Conservation (phyloP, 306 rosid species). For the peach (Prunus persica) region DNA sequence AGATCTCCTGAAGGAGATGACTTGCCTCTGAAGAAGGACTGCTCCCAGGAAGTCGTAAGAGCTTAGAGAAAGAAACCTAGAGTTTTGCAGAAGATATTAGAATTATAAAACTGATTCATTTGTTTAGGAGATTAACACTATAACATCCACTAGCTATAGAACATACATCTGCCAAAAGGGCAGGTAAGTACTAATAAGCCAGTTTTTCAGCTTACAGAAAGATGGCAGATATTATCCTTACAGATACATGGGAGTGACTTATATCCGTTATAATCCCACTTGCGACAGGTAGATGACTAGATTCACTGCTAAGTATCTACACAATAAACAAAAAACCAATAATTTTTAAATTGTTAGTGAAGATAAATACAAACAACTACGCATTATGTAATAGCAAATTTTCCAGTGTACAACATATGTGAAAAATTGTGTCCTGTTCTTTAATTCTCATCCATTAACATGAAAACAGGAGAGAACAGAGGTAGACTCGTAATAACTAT, state of each 20-base stretch:
- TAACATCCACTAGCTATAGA: not conserved
- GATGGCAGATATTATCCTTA: conserved; percentile 41
- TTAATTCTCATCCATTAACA: not conserved
- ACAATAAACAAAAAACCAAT: conserved; percentile 16
- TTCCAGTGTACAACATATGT: not conserved
- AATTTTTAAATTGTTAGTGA: conserved; percentile 8
- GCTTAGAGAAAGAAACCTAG: conserved; percentile 83
- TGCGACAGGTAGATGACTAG: conserved; percentile 63
- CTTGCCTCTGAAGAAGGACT: conserved; percentile 40
- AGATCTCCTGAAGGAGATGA: conserved; percentile 65
- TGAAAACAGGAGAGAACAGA: not conserved
- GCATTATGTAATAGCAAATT: not conserved
- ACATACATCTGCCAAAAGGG: not conserved
- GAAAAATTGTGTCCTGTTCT: not conserved
- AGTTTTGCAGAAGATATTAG: conserved; percentile 18
- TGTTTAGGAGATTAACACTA: not conserved
- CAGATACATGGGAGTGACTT: conserved; percentile 60
- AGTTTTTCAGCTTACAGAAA: conserved; percentile 16
- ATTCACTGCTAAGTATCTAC: conserved; percentile 73
- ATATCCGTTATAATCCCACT: conserved; percentile 71
- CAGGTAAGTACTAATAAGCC: conserved; percentile 10
- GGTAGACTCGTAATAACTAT: not conserved
- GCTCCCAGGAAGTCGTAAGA: conserved; percentile 69
- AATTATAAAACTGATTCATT: conserved; percentile 9
- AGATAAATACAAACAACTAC: not conserved